A percentile compares a stretch with the other conserved stretches of the same genome.
These are phyloP conservation scores for Trichoderma parareesei DNA, from an alignment of 495 filamentous ascomycete species.

Conservation along the genomic window DNA sequence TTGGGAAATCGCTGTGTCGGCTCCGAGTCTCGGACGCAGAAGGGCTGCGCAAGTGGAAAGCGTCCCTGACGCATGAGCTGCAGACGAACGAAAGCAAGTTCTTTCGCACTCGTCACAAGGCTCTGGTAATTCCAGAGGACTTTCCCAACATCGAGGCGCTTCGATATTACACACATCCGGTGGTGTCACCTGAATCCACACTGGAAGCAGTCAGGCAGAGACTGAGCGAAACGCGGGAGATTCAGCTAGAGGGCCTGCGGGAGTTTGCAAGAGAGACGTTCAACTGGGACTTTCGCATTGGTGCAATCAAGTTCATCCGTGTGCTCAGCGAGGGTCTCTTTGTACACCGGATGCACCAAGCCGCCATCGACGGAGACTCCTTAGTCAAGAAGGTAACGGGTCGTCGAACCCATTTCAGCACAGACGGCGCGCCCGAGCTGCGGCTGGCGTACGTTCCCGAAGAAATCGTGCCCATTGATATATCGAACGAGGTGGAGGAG, in stretches of 20 bases:
- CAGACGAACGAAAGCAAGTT: conserved; percentile 75
- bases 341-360: conserved; percentile 50
- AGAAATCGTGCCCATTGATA: conserved; percentile 68
- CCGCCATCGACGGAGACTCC: conserved; percentile 15
- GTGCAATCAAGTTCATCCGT: conserved; percentile 77
- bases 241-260: conserved; percentile 62
- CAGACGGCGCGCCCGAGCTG: conserved; percentile 67
- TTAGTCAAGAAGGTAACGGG: conserved; percentile 56
- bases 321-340: conserved; percentile 74
- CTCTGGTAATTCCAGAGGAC: conserved; percentile 63
- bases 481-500: conserved; percentile 59
- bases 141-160: conserved; percentile 77
- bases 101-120: conserved; percentile 67
- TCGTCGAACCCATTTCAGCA: conserved; percentile 58
- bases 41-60: conserved; percentile 63
- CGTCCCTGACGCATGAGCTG: conserved; percentile 65
- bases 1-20: conserved; percentile 67
- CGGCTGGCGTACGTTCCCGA: conserved; percentile 69
- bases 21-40: conserved; percentile 41
- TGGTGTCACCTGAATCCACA: conserved; percentile 57
- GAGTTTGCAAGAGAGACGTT: conserved; percentile 70
- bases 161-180: conserved; percentile 77
- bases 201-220: conserved; percentile 48
- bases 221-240: conserved; percentile 52
- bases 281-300: conserved; percentile 70